Base-by-base conservation (phyloP, 2,329 filamentous ascomycete species). In the Beauveria caledonica region DNA sequence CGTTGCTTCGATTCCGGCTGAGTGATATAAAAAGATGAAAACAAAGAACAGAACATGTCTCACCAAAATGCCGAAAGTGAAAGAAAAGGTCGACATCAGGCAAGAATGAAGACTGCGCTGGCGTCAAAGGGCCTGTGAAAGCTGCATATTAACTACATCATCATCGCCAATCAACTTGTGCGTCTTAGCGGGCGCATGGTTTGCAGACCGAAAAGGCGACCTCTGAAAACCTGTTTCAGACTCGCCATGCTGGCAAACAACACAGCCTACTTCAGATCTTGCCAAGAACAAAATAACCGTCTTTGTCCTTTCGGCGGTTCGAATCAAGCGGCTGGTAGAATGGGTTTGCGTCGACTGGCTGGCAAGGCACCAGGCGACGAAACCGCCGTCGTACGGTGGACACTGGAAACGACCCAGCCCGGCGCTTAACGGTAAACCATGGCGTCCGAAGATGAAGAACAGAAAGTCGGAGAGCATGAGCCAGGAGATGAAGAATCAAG, bases 151-250 rank as follows among this genome's bases (percentile, higher is more conserved):
- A 42, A 58, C 49, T 45, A 46, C 55, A 58, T 52, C 58, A 55
- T 54, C 51, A 21, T 42, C 23, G n/a, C 51, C 58, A 60, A 58
- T 58, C 54, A 58, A 36, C 15, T 21, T 33, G 23, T 33, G 48
- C 29, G 11, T 23, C 42, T 33, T 3, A 48, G 42, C n/a, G 44
- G 56, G 21, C 21, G 40, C 17, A 48, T 60, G 44, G 58, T 44
- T 54, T 54, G 56, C 44, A 56, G 29, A 23, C 5, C 15, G 4
- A 33, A 48, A 19, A 6, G 8, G 11, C 40, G 15, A 46, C n/a
- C 8, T 17, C 21, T 10, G 40, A 58, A 39, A 58, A 58, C 25
- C 45, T 25, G 55, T 49, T 58, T 58, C 33, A 27, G 15, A 40
- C 19, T 19, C 11, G 8, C 10, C 29, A 25, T 21, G 45, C 23